Conservation (phyloP, 108 stramenopile species). For the Nannochloropsis gaditana region DNA sequence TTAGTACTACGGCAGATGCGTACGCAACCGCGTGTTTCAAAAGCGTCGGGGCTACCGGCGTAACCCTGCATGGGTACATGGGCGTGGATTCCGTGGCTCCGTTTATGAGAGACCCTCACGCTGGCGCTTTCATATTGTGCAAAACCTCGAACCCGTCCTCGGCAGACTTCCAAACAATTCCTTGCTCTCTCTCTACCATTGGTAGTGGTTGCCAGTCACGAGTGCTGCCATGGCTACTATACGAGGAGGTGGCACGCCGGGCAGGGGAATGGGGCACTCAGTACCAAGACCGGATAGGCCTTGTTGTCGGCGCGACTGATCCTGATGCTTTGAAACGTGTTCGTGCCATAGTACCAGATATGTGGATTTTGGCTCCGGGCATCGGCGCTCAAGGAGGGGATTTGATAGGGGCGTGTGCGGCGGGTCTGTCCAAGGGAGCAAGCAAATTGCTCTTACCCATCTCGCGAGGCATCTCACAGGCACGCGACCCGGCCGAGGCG, state of each 20-base stretch:
- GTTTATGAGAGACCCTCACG: constrained; percentile 69
- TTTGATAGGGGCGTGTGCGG: constrained; percentile 65
- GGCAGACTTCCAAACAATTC: constrained; percentile 73
- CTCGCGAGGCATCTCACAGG: constrained; percentile 77
- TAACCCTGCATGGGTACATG: constrained; percentile 91
- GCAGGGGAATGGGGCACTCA: constrained; percentile 50
- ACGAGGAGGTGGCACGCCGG: constrained; percentile 71
- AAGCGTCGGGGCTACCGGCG: constrained; percentile 66
- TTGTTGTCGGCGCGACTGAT: constrained; percentile 97
- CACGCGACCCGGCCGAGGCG: constrained; percentile 68
- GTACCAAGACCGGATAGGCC: constrained; percentile 63
- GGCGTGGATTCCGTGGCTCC: constrained; percentile 91
- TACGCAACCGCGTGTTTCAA: constrained; percentile 82
- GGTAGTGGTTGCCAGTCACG: not conserved
- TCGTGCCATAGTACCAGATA: constrained; percentile 63
- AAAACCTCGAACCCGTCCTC: constrained; percentile 96
- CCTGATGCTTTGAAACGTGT: constrained; percentile 65
- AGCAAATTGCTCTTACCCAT: constrained; percentile 84
- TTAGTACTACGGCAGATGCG: constrained; percentile 84
- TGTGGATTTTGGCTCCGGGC: constrained; percentile 91
- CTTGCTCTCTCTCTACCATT: not conserved
- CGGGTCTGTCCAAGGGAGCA: constrained; percentile 72
- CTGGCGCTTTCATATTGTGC: constrained; percentile 93
- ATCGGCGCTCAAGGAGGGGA: constrained; percentile 96
- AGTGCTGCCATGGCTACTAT: constrained; percentile 55